phyloP scores from a whole-genome alignment of 495 filamentous ascomycete species.

The Platismatia glauca region DNA sequence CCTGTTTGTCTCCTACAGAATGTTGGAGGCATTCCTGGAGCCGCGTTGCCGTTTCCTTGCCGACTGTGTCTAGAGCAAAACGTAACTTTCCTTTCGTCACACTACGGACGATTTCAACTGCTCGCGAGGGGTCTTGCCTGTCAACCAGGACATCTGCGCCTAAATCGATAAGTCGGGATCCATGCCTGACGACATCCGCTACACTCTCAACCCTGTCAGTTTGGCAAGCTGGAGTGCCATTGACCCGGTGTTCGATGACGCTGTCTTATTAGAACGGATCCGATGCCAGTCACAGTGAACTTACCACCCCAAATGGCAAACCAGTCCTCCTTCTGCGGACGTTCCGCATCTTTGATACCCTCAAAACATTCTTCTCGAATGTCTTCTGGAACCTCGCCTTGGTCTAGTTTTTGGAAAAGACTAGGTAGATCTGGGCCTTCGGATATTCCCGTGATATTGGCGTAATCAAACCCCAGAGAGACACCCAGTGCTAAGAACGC shows the following conservation, averaged over 20 bases:
- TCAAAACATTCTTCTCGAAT: constrained; percentile 46
- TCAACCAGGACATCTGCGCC: constrained; percentile 55
- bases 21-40: constrained; percentile 38
- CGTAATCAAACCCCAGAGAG: constrained; percentile 53
- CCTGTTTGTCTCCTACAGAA: constrained; percentile 21
- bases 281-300: constrained; percentile 11
- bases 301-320: constrained; percentile 61
- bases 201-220: constrained; percentile 47
- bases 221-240: constrained; percentile 53
- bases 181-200: constrained; percentile 53
- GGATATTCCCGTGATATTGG: constrained; percentile 23
- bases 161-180: constrained; percentile 41
- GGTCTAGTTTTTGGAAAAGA: constrained; percentile 33
- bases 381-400: constrained; percentile 40
- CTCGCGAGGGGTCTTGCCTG: constrained; percentile 48
- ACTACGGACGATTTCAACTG: constrained; percentile 49
- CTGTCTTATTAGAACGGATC: constrained; percentile 25
- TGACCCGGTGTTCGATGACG: constrained; percentile 53
- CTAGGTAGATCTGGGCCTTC: constrained; percentile 46
- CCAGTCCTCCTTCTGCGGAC: constrained; percentile 49
- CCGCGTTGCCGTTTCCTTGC: constrained; percentile 46
- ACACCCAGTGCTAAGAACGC: constrained; percentile 50
- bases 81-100: constrained; percentile 46
- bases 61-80: constrained; percentile 55
- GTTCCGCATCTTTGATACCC: constrained; percentile 34